Conservation (phyloP, 139 green algal genomes). For the Chlamydomonas schloesseri region DNA sequence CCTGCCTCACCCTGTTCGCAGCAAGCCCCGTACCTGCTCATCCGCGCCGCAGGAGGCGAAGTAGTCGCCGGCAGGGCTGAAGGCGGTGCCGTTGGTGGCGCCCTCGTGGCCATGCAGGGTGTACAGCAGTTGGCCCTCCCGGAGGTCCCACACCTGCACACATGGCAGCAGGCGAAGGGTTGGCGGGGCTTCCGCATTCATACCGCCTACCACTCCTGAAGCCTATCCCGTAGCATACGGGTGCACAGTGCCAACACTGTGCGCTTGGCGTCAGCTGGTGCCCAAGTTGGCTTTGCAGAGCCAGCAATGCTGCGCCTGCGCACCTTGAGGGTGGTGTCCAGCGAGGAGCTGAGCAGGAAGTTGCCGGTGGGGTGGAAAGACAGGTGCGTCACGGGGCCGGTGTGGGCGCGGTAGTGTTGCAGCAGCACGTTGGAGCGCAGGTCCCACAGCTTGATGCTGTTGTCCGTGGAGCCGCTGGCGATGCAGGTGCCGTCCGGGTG, state of each 20-base stretch:
- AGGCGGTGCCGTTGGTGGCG: constrained; percentile 72
- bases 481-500: constrained; percentile 91
- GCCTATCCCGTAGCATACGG: too few species aligned
- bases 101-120: constrained; percentile 93
- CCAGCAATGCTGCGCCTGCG: too few species aligned
- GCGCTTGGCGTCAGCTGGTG: too few species aligned
- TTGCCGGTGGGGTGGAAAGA: constrained; percentile 82
- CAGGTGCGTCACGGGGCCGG: constrained; percentile 77
- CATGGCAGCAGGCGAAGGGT: background rate
- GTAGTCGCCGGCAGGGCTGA: constrained; percentile 84
- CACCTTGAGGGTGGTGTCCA: constrained; percentile 89
- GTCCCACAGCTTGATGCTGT: constrained; percentile 84
- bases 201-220: too few species aligned
- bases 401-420: constrained; percentile 86
- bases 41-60: constrained; percentile 88
- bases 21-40: constrained; percentile 75
- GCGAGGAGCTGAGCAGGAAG: constrained; percentile 84
- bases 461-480: constrained; percentile 73
- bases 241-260: too few species aligned
- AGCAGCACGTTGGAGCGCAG: constrained; percentile 78
- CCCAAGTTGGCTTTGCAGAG: too few species aligned
- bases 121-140: constrained; percentile 91
- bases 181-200: background rate
- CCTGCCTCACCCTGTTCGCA: too few species aligned
- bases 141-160: constrained; percentile 86